Evolutionary conservation across 371 early-diverging fungal genomes (phyloP).

Genomic region (Phascolomyces articulosus): DNA sequence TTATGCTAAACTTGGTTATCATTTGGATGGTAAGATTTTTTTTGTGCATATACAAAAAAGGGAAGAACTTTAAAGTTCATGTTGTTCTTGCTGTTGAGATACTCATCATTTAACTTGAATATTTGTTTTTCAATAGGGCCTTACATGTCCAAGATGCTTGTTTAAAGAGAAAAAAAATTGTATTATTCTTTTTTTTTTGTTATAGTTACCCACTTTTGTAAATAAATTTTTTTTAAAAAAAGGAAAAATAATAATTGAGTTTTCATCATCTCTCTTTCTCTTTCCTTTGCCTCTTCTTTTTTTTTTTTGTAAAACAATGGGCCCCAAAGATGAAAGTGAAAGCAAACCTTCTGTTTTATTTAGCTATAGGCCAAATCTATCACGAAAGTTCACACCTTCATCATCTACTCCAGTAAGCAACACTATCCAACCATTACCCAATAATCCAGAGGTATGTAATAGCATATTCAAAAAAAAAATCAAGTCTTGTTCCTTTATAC

Average conservation of each 20-base stretch:
- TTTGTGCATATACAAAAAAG: too few species aligned
- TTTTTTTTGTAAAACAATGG: background rate
- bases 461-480: too few species aligned
- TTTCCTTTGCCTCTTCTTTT: background rate
- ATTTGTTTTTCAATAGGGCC: conserved; percentile 55
- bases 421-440: too few species aligned
- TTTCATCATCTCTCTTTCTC: too few species aligned
- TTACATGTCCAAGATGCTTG: conserved; percentile 93
- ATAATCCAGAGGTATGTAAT: too few species aligned
- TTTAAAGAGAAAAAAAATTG: conserved; percentile 19
- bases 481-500: too few species aligned
- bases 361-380: too few species aligned
- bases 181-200: background rate
- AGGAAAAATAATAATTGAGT: background rate
- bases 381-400: too few species aligned
- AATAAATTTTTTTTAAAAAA: background rate
- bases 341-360: background rate
- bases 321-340: background rate
- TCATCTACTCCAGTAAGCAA: too few species aligned
- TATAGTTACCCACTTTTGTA: background rate
- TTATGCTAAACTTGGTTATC: conserved; percentile 98
- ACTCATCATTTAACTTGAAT: too few species aligned
- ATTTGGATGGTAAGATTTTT: conserved; percentile 81
- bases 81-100: background rate
- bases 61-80: too few species aligned